phyloP scores from a whole-genome alignment of 345 rosid species.

The Populus nigra region DNA sequence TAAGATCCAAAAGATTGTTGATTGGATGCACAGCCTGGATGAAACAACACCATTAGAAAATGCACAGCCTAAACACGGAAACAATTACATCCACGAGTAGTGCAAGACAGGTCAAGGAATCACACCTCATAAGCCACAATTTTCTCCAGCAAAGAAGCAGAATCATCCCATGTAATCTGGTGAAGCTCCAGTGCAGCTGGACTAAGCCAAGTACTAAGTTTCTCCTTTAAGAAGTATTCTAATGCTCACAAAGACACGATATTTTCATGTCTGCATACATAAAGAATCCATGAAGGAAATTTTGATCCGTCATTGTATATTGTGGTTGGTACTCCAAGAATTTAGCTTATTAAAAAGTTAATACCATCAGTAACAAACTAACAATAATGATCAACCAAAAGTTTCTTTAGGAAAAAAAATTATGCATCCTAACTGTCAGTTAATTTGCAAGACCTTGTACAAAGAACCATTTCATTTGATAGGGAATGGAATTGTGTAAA shows the following conservation, averaged over 20 bases:
- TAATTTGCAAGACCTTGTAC: not conserved
- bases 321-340: not conserved
- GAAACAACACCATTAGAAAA: slow-evolving; percentile 9
- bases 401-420: not conserved
- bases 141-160: slow-evolving; percentile 92
- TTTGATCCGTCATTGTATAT: not conserved
- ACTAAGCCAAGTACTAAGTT: slow-evolving; percentile 86
- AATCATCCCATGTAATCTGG: slow-evolving; percentile 90
- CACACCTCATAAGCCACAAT: slow-evolving; percentile 86
- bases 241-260: slow-evolving; percentile 62
- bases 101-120: slow-evolving; percentile 9
- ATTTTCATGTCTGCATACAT: slow-evolving; percentile 62
- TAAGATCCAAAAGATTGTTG: slow-evolving; percentile 84
- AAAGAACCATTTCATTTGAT: not conserved
- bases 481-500: not conserved
- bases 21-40: slow-evolving; percentile 94
- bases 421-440: not conserved
- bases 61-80: not conserved
- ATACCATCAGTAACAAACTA: not conserved
- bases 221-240: slow-evolving; percentile 78
- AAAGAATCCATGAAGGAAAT: slow-evolving; percentile 6
- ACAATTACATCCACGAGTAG: slow-evolving; percentile 2
- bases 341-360: not conserved
- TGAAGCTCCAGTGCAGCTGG: slow-evolving; percentile 91
- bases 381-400: not conserved